Evolutionary conservation across 495 filamentous ascomycete species (phyloP).

Genomic region (Penicillium coprophilum): DNA sequence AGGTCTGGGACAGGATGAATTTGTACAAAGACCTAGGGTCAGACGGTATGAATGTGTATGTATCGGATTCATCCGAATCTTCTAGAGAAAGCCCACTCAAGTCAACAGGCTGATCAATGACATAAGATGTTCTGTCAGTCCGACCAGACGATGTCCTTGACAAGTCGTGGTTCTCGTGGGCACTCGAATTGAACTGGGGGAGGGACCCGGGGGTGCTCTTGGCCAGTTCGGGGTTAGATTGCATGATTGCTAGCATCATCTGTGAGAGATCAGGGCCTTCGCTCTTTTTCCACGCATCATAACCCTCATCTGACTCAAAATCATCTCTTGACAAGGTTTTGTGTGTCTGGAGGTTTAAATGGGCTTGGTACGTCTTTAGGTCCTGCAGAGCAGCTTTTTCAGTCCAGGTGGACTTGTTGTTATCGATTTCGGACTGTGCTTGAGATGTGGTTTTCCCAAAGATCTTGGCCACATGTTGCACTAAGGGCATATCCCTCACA

Average conservation of each 20-base stretch:
- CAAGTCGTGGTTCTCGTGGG: slow-evolving; percentile 50
- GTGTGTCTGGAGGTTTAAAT: slow-evolving; percentile 74
- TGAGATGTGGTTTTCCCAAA: slow-evolving; percentile 75
- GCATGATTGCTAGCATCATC: slow-evolving; percentile 88
- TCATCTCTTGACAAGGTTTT: slow-evolving; percentile 78
- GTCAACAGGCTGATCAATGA: slow-evolving; percentile 76
- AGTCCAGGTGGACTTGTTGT: slow-evolving; percentile 77
- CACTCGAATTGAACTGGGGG: slow-evolving; percentile 51
- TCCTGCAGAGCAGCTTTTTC: slow-evolving; percentile 88
- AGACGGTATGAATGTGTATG: slow-evolving; percentile 85
- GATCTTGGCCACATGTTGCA: slow-evolving; percentile 78
- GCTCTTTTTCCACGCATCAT: slow-evolving; percentile 82
- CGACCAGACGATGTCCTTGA: slow-evolving; percentile 54
- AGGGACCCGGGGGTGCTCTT: slow-evolving; percentile 58
- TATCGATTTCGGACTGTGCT: slow-evolving; percentile 83
- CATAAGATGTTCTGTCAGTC: slow-evolving; percentile 53
- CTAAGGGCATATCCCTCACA: slow-evolving; percentile 95
- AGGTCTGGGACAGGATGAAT: slow-evolving; percentile 69
- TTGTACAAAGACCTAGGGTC: slow-evolving; percentile 82
- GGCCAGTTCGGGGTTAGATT: slow-evolving; percentile 81
- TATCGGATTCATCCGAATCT: slow-evolving; percentile 49
- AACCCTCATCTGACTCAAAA: slow-evolving; percentile 89
- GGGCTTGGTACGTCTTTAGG: slow-evolving; percentile 87
- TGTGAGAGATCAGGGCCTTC: slow-evolving; percentile 82
- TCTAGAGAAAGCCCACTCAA: slow-evolving; percentile 67